Evolutionary conservation across 129 eudicot species (phyloP), one percentile per base, ranked within the genome.

Genomic region (Artemisia tridentata): DNA sequence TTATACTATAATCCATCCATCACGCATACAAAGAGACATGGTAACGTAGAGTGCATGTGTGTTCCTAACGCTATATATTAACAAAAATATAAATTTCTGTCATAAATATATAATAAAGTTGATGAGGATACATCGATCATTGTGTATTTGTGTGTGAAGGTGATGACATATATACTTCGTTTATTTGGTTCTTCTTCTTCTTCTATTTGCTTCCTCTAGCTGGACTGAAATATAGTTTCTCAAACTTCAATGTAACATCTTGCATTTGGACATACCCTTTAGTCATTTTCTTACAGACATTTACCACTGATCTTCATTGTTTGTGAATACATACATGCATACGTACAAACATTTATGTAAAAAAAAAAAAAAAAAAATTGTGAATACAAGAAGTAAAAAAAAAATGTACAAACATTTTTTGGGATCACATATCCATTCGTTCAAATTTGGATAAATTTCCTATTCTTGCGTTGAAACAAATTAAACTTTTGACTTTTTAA

Each of bases 181-280:
- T 20, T 69, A 60, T 47, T 21, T 70, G 43, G 45, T 57, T 41
- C 65, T 63, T 53, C 63, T 67, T 68, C 70, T 72, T 78, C 83
- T 81, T 25, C 70, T 83, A 53, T 63, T 47, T 58, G 19, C 73
- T 75, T 69, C 68, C 41, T 23, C 51, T 80, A 18, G 4, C 58
- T 80, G 19, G 4, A 38, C 69, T 34, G 23, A 29, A 70, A 78
- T 75, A 51, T 63, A 15, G 16, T 25, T 72, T 80, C 75, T 82
- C 88, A 75, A 80, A 82, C 87, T 79, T 76, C 85, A 73, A 85
- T 72, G 78, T 68, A 65, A 64, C 76, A 16, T 70, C 54, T 70
- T 17, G 74, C 74, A 31, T 41, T 70, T 55, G 74, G 65, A 41
- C 74, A 55, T 19, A 71, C 56, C 10, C 43, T 41, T 20, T 13